Evolutionary conservation across 2,329 filamentous ascomycete genomes (phyloP).

Genomic region (Monilinia polystroma): DNA sequence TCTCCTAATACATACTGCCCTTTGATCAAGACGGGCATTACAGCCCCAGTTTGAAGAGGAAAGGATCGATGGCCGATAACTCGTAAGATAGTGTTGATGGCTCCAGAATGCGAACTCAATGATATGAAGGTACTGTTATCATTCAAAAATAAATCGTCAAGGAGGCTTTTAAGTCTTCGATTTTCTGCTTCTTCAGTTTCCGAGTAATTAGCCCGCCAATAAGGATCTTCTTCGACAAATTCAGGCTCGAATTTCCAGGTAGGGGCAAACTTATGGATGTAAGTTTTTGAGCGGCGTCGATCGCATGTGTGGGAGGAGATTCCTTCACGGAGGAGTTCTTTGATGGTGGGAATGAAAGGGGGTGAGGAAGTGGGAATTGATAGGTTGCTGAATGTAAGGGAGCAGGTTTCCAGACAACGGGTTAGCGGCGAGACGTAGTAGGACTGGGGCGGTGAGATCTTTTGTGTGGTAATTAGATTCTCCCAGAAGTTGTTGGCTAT

Average conservation of each 20-base stretch:
- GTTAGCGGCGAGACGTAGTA: constrained; percentile 66
- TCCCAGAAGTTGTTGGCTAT: constrained; percentile 62
- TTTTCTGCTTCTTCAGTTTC: constrained; percentile 51
- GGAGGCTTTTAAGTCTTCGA: constrained; percentile 47
- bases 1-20: constrained; percentile 46
- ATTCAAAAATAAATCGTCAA: constrained; percentile 57
- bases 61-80: constrained; percentile 63
- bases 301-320: constrained; percentile 71
- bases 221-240: constrained; percentile 57
- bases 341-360: constrained; percentile 59
- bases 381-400: constrained; percentile 58
- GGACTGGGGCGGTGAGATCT: constrained; percentile 59
- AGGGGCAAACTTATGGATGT: constrained; percentile 50
- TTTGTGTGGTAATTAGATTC: constrained; percentile 50
- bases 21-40: constrained; percentile 67
- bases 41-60: constrained; percentile 62
- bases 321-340: constrained; percentile 64
- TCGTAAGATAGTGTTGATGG: constrained; percentile 52
- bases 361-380: constrained; percentile 51
- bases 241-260: constrained; percentile 57
- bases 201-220: constrained; percentile 47
- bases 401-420: constrained; percentile 62
- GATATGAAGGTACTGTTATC: constrained; percentile 58
- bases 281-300: constrained; percentile 54
- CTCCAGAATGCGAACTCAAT: constrained; percentile 59